Evolutionary conservation across 2,329 filamentous ascomycete species (phyloP).

Genomic region (Aureobasidium sp.): DNA sequence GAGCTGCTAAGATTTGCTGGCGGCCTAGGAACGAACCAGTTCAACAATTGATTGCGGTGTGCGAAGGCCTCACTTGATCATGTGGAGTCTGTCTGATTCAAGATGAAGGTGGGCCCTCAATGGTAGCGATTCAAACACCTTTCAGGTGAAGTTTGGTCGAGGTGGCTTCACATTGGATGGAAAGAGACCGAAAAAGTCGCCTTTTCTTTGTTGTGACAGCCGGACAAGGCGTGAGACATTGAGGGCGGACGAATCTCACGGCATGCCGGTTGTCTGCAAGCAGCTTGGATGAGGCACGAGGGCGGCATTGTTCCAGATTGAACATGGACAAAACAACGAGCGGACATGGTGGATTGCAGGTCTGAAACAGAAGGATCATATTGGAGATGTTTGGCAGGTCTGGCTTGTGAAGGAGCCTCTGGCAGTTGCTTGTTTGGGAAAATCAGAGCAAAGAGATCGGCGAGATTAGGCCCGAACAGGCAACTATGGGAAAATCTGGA

Average conservation of each 20-base stretch:
- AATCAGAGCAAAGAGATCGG: neutral
- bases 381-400: neutral
- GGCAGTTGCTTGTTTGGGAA: neutral
- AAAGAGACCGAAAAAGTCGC: neutral
- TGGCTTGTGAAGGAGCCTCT: neutral
- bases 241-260: neutral
- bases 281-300: neutral
- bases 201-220: constrained; percentile 3
- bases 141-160: neutral
- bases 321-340: constrained; percentile 10
- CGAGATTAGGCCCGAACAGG: neutral
- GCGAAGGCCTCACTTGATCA: neutral
- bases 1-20: constrained; percentile 3
- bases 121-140: neutral
- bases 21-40: neutral
- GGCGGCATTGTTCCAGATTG: constrained; percentile 9
- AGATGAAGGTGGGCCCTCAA: too few relatives aligned
- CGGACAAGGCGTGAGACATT: constrained; percentile 1
- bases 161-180: neutral
- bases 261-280: neutral
- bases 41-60: neutral
- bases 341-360: constrained; percentile 2
- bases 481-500: constrained; percentile 8
- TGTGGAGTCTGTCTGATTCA: neutral
- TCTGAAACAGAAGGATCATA: constrained; percentile 4